Percentiles rank a stretch among this genome's conserved stretches.
phyloP scores from a whole-genome alignment of 2,329 filamentous ascomycete species.

The Diaporthe longicolla region DNA sequence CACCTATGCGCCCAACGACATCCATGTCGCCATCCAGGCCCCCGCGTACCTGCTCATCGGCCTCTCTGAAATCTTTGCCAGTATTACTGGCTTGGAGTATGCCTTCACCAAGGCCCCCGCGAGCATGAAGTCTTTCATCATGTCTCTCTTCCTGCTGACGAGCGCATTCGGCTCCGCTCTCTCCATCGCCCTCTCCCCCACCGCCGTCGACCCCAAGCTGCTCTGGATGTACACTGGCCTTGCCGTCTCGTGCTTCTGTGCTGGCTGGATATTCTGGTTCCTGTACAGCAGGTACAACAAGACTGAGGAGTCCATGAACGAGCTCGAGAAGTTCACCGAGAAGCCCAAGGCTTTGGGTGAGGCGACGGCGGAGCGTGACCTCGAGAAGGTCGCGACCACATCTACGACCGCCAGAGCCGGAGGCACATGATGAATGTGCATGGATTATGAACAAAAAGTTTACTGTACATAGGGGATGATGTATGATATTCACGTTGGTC shows the following conservation, averaged over 20 bases:
- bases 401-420: neutral
- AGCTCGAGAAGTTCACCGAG: conserved; percentile 38
- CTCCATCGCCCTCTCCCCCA: conserved; percentile 40
- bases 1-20: conserved; percentile 38
- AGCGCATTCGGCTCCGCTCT: conserved; percentile 41
- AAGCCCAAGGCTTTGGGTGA: conserved; percentile 36
- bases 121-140: conserved; percentile 43
- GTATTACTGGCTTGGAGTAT: conserved; percentile 40
- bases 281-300: conserved; percentile 41
- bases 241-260: conserved; percentile 34
- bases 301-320: conserved; percentile 40
- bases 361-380: neutral
- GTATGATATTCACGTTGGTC: neutral
- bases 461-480: neutral
- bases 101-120: conserved; percentile 43
- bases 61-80: conserved; percentile 42
- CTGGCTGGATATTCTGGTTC: conserved; percentile 39
- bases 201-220: conserved; percentile 40
- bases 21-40: conserved; percentile 42
- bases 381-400: conserved; percentile 22
- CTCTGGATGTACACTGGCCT: conserved; percentile 42
- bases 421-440: neutral
- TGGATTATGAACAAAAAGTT: neutral
- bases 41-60: conserved; percentile 41
- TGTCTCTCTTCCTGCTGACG: conserved; percentile 43